Evolutionary conservation across 23 red algal genomes (phyloP), one percentile per base, ranked within the genome.

Genomic region (Agarophyton chilense): DNA sequence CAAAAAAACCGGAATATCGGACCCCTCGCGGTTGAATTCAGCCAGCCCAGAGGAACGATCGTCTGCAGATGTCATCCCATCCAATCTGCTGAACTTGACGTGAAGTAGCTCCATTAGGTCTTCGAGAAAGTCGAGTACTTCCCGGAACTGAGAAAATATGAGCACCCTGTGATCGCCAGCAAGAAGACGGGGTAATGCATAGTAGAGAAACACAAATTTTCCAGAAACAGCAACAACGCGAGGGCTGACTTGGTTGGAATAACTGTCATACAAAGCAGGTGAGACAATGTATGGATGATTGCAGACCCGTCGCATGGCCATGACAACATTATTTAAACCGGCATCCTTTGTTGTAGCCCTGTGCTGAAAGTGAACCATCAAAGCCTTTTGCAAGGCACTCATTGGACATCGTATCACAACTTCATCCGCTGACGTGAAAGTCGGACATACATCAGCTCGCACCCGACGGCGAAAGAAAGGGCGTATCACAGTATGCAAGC

Each of bases 391-490:
- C 35, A 92, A 63, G 36, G 65, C 39, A 45, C 77, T 84, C 77
- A 82, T 71, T 50, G 89, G 61, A 52, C 78, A 84, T 51, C 49
- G 77, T 19, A 92, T 63, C 11, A 76, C 56, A 25, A 92, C 89
- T 58, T 92, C 89, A 40, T 81, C 89, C 2, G 89, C 89, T 3
- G 89, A 77, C 39, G 77, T 72, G 33, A 55, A 76, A 22, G 89
- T 68, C 16, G 89, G 78, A 87, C 80, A 87, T 26, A 98, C 87
- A 67, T 98, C 96, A 34, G 64, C 79, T 26, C 94, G 86, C 19
- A 84, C 73, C 5, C 96, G 92, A 35, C 96, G 93, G 26, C 94
- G 86, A 24, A 98, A 83, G 82, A 98, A 98, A 9, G 96, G 96
- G 24, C 93, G 82, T 35, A 95, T 61, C 13, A 95, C 89, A 65